Evolutionary conservation across 495 filamentous ascomycete species (phyloP).

Genomic region (Xylaria castorea): DNA sequence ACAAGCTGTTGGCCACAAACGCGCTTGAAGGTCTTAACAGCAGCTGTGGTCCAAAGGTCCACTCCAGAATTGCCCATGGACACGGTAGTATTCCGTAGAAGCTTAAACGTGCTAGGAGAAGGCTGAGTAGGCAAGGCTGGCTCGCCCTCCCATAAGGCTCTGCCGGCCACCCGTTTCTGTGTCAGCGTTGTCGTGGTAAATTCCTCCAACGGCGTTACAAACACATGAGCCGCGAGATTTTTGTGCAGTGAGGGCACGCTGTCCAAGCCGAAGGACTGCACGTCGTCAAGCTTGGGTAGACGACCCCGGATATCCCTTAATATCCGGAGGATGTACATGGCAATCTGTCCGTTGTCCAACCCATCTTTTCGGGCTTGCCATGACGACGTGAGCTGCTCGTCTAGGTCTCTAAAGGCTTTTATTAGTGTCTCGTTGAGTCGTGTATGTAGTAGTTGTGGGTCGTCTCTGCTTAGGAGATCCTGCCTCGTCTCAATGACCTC

Average conservation of each 20-base stretch:
- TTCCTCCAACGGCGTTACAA: constrained; percentile 46
- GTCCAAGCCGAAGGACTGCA: constrained; percentile 54
- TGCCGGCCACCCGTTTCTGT: constrained; percentile 53
- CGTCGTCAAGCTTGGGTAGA: constrained; percentile 58
- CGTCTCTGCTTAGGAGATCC: constrained; percentile 70
- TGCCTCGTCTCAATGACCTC: constrained; percentile 71
- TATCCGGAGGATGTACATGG: constrained; percentile 75
- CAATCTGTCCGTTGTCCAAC: constrained; percentile 58
- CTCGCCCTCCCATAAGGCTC: constrained; percentile 77
- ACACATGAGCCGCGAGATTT: constrained; percentile 52
- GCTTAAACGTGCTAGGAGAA: constrained; percentile 75
- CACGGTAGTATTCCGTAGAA: constrained; percentile 67
- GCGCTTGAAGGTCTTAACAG: constrained; percentile 67
- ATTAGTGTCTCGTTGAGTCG: constrained; percentile 63
- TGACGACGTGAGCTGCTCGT: constrained; percentile 57
- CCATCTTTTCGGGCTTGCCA: constrained; percentile 54
- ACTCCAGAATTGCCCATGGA: constrained; percentile 73
- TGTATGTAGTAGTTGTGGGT: constrained; percentile 69
- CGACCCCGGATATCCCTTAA: constrained; percentile 76
- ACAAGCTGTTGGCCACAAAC: constrained; percentile 55
- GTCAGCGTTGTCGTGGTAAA: constrained; percentile 46
- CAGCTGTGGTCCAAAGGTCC: constrained; percentile 84
- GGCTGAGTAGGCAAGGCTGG: constrained; percentile 83
- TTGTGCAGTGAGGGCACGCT: constrained; percentile 66
- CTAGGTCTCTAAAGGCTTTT: constrained; percentile 64